Evolutionary conservation across 148 eudicot species (phyloP), one percentile per base, ranked within the genome.

Genomic region (Linanthus parryae): DNA sequence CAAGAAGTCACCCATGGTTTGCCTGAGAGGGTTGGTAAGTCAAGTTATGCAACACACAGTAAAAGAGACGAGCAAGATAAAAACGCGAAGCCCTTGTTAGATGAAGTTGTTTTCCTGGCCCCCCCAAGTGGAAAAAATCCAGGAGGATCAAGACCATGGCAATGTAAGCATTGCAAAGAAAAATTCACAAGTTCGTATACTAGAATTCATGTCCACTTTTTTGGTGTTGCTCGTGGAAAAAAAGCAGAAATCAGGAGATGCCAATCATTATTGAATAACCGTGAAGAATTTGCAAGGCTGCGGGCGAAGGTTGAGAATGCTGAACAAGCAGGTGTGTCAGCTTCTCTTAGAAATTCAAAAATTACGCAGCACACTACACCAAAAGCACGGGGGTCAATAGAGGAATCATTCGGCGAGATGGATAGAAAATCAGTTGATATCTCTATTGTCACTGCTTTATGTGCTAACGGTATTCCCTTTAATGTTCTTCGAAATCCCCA

Each of bases 401-500:
- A 31, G 11, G 35, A 31, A 31, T 31, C 35, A 3, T 38, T 38
- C 3, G 43, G 9, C 14, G 43, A 3, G 15, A 38, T 38, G 43
- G 16, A 6, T 6, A 38, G 43, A n/a, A 4, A 38, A 3, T 3
- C 4, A 14, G 43, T 38, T 38, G 43, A 38, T 14, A n/a, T n/a
- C 4, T 5, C 7, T n/a, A 38, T 38, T n/a, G 43, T 38, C 4
- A 38, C 9, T 26, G 43, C n/a, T 53, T 29, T 50, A 6, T 61
- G 41, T 60, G 64, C 64, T 12, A 60, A 48, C 26, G 64, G 47
- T 1, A 60, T 60, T 16, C 56, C 64, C 2, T 61, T 61, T 22
- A 52, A 52, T 62, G 66, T 52, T 12, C 18, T 57, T 2, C 2
- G 52, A 4, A 62, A 44, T 44, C 57, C 50, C 12, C 51, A 60